Base-by-base conservation (phyloP, 257 asterid genomes). In the Ocimum tenuiflorum region DNA sequence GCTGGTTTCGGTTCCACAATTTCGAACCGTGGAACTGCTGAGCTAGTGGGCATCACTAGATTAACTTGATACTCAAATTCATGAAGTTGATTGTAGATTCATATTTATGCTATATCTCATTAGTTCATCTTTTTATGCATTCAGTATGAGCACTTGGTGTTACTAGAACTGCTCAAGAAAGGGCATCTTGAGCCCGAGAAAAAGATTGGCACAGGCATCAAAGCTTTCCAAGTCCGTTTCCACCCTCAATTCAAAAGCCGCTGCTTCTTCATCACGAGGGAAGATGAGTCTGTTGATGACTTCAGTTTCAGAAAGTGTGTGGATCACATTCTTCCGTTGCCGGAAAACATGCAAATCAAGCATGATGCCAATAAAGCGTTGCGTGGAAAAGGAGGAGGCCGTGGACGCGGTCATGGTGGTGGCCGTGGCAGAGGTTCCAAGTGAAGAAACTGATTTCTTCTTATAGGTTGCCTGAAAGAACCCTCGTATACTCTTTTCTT, bases 261-360 rank as follows among this genome's bases (percentile, higher is more conserved):
- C 7, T 89, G 98, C 82, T 92, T 92, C 84, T 92, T 92, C 70
- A 79, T 92, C 63, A 36, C 73, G 38, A 89, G 97, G 82, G 89
- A 85, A 3, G 98, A 92, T 59, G 94, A 81, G 4, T 72, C 97
- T 0, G 68, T 38, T 15, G 98, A 92, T 12, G 98, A 89, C 67
- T 92, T 89, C 73, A 92, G 98, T 80, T 92, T 92, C 86, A 78
- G 98, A 67, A 92, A 92, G 81, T 92, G 98, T 59, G 97, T 92
- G 11, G 80, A 92, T 67, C 91, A 73, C 59, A 85, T 91, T 3
- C 80, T 70, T 48, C 96, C 98, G 33, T 70, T 91, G 75, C 98
- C 98, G 0, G 94, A 81, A 19, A 82, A 76, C 85, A 89, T 92
- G 95, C 97, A 85, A 64, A 38, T 79, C 72, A 87, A 84, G 70